These are phyloP conservation scores for Yamadazyma pseudoaaseri DNA, from an alignment of 1,139 yeast genomes.

Conservation along the genomic window DNA sequence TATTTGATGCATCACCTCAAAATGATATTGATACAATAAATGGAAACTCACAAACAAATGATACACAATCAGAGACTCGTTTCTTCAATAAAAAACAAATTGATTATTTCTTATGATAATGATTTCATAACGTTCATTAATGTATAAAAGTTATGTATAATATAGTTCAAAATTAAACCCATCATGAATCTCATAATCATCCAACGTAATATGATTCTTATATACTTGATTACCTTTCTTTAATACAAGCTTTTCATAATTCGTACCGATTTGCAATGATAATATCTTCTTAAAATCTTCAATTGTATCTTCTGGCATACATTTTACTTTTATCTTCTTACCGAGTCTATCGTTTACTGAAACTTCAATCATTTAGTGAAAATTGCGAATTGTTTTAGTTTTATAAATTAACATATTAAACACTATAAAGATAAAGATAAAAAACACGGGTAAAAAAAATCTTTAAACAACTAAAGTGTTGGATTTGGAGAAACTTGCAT, in stretches of 20 bases:
- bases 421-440: neutral
- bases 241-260: conserved; percentile 59
- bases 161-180: conserved; percentile 87
- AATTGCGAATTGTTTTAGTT: conserved; percentile 1
- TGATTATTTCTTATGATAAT: conserved; percentile 61
- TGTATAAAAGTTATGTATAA: conserved; percentile 39
- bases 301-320: conserved; percentile 80
- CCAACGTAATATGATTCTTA: conserved; percentile 87
- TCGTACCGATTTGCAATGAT: conserved; percentile 79
- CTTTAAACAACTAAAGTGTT: conserved; percentile 26
- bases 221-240: conserved; percentile 78
- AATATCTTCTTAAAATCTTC: conserved; percentile 89
- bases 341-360: conserved; percentile 63
- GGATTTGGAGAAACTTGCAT: conserved; percentile 53
- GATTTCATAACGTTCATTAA: conserved; percentile 1
- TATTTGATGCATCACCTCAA: conserved; percentile 96
- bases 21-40: conserved; percentile 50
- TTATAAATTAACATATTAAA: neutral
- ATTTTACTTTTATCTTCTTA: conserved; percentile 81
- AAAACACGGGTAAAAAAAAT: neutral
- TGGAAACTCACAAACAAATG: conserved; percentile 41
- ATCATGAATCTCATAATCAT: conserved; percentile 91
- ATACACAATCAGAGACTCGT: conserved; percentile 12
- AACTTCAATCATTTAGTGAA: conserved; percentile 27
- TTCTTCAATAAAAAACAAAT: conserved; percentile 45